Percentiles rank a stretch among this genome's conserved stretches.
Evolutionary conservation across 257 asterid species (phyloP).

Genomic region (Petunia axillaris): DNA sequence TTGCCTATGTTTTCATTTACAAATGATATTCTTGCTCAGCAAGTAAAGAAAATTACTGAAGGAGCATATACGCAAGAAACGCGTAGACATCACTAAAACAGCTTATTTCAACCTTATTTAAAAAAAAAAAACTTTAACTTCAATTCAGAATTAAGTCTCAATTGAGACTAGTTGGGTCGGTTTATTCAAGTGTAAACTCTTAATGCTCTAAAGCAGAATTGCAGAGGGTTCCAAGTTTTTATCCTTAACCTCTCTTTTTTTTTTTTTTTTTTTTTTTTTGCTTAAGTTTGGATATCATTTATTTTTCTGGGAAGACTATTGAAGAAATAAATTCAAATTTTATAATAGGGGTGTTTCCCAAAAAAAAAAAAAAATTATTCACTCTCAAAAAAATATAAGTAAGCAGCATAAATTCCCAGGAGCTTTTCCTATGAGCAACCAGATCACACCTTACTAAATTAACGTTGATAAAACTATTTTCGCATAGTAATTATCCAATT

Average conservation of each 20-base stretch:
- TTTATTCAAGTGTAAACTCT: background rate
- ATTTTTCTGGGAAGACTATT: background rate
- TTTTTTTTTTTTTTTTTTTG: too few relatives aligned
- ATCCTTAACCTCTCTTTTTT: background rate
- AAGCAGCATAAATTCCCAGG: background rate
- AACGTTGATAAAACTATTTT: too few relatives aligned
- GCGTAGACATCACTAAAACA: background rate
- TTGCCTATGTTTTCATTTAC: conserved; percentile 7
- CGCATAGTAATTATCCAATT: too few relatives aligned
- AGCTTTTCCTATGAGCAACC: conserved; percentile 15
- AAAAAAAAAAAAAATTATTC: background rate
- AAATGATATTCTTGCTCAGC: background rate
- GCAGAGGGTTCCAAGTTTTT: background rate
- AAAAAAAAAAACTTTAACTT: too few relatives aligned
- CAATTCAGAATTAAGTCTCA: background rate
- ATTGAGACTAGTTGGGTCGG: background rate
- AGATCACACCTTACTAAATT: background rate
- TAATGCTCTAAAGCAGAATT: background rate
- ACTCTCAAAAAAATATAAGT: background rate
- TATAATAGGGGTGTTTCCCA: background rate
- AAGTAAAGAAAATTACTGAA: background rate
- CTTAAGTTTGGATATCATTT: background rate
- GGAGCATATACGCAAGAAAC: conserved; percentile 11
- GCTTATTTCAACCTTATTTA: background rate
- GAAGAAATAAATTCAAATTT: conserved; percentile 12